A percentile compares a stretch with the other conserved stretches of the same genome.
These are phyloP conservation scores for Boletus subcaerulescens DNA, from an alignment of 768 basidiomycete genomes.

Conservation along the genomic window DNA sequence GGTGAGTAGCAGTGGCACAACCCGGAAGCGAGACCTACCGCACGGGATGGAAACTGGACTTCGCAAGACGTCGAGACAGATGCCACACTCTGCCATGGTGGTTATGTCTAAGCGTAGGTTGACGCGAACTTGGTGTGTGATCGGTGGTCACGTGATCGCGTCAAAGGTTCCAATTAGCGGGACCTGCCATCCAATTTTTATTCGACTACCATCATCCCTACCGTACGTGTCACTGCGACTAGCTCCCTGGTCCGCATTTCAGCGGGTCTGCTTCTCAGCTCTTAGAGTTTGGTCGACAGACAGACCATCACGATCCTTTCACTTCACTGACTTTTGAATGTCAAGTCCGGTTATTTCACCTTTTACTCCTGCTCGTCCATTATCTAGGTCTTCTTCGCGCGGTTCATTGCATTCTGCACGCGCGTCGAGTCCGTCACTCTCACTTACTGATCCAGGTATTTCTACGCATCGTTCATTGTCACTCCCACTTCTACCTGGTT, in stretches of 20 bases:
- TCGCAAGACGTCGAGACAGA: conserved; percentile 56
- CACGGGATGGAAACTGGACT: conserved; percentile 61
- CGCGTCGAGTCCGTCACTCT: conserved; percentile 52
- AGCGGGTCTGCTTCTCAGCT: conserved; percentile 1
- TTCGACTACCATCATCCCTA: conserved; percentile 9
- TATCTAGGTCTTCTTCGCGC: conserved; percentile 50
- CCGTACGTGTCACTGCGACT: conserved; percentile 1
- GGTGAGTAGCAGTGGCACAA: conserved; percentile 4
- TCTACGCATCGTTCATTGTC: conserved; percentile 22
- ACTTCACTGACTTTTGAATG: conserved; percentile 27
- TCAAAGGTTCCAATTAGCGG: conserved; percentile 1
- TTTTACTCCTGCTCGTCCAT: conserved; percentile 33
- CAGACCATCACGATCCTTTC: conserved; percentile 27
- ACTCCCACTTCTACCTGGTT: conserved; percentile 22
- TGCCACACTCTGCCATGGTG: conserved; percentile 55
- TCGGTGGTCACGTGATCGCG: conserved; percentile 29
- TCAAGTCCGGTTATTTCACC: conserved; percentile 34
- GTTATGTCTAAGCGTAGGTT: too few relatives aligned
- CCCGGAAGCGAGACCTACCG: conserved; percentile 39
- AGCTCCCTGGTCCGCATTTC: conserved; percentile 3
- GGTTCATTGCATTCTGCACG: conserved; percentile 45
- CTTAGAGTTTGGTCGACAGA: conserved; percentile 16
- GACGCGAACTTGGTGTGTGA: background rate
- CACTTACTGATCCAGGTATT: conserved; percentile 67
- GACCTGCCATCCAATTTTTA: background rate